phyloP scores from a whole-genome alignment of 495 filamentous ascomycete genomes.

The Astrocystis sublimbata region DNA sequence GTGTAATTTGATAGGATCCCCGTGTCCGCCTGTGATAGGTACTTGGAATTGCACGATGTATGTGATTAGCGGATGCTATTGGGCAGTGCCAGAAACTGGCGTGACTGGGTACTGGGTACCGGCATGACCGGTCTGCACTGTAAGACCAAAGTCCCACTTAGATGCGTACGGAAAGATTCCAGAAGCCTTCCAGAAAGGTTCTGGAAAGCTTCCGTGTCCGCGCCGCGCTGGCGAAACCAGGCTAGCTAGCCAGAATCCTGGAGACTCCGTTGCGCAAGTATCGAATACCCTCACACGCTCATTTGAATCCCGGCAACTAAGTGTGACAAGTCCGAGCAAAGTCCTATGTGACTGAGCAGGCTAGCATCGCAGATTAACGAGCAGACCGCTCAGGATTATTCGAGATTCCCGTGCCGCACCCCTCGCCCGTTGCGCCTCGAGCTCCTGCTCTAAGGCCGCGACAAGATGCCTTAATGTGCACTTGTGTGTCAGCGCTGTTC shows the following conservation, averaged over 20 bases:
- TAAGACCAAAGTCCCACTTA: constrained; percentile 7
- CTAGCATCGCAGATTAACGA: not conserved
- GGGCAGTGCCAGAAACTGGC: too few species aligned
- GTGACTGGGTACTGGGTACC: too few species aligned
- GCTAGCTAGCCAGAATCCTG: not conserved
- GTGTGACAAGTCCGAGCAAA: not conserved
- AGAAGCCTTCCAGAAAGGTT: constrained; percentile 26
- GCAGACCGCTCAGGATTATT: not conserved
- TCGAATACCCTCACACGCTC: not conserved
- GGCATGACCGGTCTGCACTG: constrained; percentile 26
- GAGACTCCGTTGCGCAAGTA: not conserved
- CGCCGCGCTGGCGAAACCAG: not conserved
- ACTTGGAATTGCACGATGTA: not conserved
- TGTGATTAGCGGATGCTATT: not conserved
- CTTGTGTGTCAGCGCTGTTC: constrained; percentile 12
- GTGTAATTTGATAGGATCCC: constrained; percentile 1
- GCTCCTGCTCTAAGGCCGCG: not conserved
- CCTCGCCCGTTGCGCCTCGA: not conserved
- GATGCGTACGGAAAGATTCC: constrained; percentile 26
- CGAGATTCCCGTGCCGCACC: not conserved
- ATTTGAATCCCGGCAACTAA: not conserved
- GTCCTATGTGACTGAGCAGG: too few species aligned
- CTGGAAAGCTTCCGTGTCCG: constrained; percentile 10
- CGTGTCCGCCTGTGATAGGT: too few species aligned
- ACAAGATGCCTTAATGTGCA: constrained; percentile 2